These are phyloP conservation scores for Hericium rajendrae DNA, from an alignment of 768 basidiomycete genomes.

Conservation along the genomic window DNA sequence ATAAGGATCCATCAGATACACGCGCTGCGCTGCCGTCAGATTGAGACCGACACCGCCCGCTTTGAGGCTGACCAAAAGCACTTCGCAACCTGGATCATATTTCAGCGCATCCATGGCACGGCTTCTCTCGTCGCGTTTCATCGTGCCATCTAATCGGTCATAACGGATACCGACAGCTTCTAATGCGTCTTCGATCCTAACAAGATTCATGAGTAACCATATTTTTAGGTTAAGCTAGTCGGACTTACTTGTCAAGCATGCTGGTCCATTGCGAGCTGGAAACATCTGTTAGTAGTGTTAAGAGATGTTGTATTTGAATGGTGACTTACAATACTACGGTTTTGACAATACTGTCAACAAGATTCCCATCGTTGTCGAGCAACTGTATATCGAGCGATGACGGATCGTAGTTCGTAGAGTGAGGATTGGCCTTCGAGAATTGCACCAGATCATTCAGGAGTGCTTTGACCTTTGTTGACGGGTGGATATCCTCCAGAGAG, in stretches of 20 bases:
- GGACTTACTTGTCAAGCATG: constrained; percentile 78
- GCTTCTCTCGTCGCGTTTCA: constrained; percentile 92
- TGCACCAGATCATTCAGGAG: constrained; percentile 72
- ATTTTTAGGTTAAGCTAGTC: constrained; percentile 1
- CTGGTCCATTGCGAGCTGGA: constrained; percentile 86
- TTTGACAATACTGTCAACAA: constrained; percentile 64
- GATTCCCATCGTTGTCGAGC: constrained; percentile 65
- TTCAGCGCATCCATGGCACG: constrained; percentile 90
- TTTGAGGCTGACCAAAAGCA: constrained; percentile 89
- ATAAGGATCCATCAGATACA: constrained; percentile 95
- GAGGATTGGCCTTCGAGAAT: constrained; percentile 77
- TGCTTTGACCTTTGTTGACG: constrained; percentile 84
- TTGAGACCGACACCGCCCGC: constrained; percentile 97
- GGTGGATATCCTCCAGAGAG: constrained; percentile 44
- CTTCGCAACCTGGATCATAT: constrained; percentile 83
- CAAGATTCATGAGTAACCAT: constrained; percentile 5
- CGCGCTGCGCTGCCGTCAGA: constrained; percentile 86
- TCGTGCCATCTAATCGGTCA: constrained; percentile 91
- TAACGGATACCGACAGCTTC: constrained; percentile 76
- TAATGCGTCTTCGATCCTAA: constrained; percentile 81
- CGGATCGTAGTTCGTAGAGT: constrained; percentile 83
- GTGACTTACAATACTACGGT: constrained; percentile 86
- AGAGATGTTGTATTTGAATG: constrained; percentile 3
- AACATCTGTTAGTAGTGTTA: neutral
- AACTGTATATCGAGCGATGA: constrained; percentile 62